These are phyloP conservation scores for Cladosporium austrohemisphaericum DNA, from an alignment of 2,329 filamentous ascomycete genomes.

Conservation along the genomic window DNA sequence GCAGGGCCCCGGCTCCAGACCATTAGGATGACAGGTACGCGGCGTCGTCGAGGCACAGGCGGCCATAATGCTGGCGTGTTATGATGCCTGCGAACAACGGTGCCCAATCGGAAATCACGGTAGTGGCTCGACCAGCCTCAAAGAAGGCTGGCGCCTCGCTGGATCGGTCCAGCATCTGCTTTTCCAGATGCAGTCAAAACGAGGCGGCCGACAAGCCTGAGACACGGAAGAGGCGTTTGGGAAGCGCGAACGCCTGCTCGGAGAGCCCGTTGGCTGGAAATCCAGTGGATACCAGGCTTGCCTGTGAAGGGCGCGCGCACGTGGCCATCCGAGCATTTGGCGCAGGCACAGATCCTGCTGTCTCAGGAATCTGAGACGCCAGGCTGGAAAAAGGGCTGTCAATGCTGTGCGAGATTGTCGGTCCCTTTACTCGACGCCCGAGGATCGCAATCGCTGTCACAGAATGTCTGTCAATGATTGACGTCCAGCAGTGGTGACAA, in stretches of 20 bases:
- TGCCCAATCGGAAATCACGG: constrained; percentile 11
- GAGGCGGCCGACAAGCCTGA: constrained; percentile 7
- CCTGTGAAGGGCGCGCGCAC: constrained; percentile 14
- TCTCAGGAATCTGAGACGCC: constrained; percentile 14
- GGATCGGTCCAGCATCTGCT: neutral
- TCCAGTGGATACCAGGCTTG: neutral
- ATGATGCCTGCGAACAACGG: neutral
- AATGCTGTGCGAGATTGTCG: neutral
- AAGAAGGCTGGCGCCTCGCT: constrained; percentile 11
- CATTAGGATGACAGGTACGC: constrained; percentile 4
- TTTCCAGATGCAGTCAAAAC: constrained; percentile 9
- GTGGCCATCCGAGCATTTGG: constrained; percentile 8
- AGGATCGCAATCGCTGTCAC: constrained; percentile 4
- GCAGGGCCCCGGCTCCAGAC: constrained; percentile 3
- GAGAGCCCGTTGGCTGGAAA: constrained; percentile 11
- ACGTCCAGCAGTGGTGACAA: neutral
- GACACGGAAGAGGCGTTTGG: constrained; percentile 13
- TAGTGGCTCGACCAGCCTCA: neutral
- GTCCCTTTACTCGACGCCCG: neutral
- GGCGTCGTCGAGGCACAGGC: neutral
- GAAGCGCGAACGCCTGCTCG: constrained; percentile 12
- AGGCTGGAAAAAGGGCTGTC: constrained; percentile 8
- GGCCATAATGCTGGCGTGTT: neutral
- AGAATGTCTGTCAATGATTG: neutral
- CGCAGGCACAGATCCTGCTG: constrained; percentile 2